Evolutionary conservation across 352 stramenopile species (phyloP), one percentile per base, ranked within the genome.

Genomic region (Globisporangium camurandrum): DNA sequence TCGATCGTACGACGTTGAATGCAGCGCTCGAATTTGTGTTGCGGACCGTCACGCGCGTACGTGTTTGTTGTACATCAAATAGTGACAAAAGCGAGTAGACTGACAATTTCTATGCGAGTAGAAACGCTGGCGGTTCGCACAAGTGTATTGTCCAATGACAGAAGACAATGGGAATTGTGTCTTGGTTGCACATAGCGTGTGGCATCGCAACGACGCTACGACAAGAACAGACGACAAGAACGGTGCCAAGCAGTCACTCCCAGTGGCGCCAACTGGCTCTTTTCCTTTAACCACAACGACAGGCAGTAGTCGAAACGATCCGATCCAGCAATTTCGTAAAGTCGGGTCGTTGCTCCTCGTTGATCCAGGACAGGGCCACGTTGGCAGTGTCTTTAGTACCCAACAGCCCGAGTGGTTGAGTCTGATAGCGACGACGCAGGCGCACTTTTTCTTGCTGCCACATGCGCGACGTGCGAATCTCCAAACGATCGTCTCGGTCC

Each of bases 281-380:
- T n/a, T n/a, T n/a, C n/a, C n/a, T n/a, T n/a, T n/a, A n/a, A 50
- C 24, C 26, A 20, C 27, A 22, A 27, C 6, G n/a, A n/a, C 37
- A 1, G 19, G 37, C 4, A 38, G 43, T 31, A 55, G 59, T 50
- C 72, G 59, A 60, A 56, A 59, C 20, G 62, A 85, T 44, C 64
- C 64, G 5, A 84, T 92, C 50, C 74, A 87, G 57, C 77, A 74
- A 33, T 92, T 88, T 50, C 71, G 80, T 22, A 88, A 88, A 40
- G 74, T 73, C 3, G 70, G 71, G 7, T 83, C 73, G 10, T 61
- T 82, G 11, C 67, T 92, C 60, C 79, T 89, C 59, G 69, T 89
- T 34, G 80, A 92, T 49, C 80, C 80, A 20, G 75, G 80, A 6
- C 80, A 92, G 56, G 80, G 77, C 3, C 77, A 88, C 50, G 77